A percentile compares a stretch with the other conserved stretches of the same genome.
phyloP scores from a whole-genome alignment of 768 basidiomycete genomes.

The Lactarius evosmus region DNA sequence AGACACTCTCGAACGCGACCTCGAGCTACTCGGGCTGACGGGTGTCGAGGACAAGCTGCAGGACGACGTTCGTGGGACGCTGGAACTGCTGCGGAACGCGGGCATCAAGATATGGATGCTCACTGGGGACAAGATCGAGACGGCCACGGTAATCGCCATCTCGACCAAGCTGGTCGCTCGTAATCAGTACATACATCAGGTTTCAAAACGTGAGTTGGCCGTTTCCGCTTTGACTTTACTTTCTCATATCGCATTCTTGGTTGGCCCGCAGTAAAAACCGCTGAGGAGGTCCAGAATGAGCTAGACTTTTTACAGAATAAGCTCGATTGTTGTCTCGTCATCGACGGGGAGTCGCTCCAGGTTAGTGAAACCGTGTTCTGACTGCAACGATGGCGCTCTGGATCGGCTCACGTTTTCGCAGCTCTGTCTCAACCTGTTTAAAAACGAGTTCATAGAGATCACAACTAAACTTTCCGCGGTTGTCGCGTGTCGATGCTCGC shows the following conservation, averaged over 20 bases:
- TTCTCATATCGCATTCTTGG: slow-evolving; percentile 10
- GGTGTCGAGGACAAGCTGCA: slow-evolving; percentile 99
- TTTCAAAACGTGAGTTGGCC: slow-evolving; percentile 71
- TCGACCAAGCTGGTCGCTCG: slow-evolving; percentile 94
- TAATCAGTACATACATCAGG: slow-evolving; percentile 96
- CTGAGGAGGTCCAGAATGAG: slow-evolving; percentile 79
- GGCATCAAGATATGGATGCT: slow-evolving; percentile 99
- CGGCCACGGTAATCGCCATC: slow-evolving; percentile 96
- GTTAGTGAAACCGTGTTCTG: slow-evolving; percentile 39
- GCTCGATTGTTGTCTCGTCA: slow-evolving; percentile 95
- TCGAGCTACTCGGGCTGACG: slow-evolving; percentile 90
- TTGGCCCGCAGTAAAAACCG: slow-evolving; percentile 64
- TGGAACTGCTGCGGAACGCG: slow-evolving; percentile 91
- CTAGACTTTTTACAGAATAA: slow-evolving; percentile 94
- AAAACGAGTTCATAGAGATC: slow-evolving; percentile 93
- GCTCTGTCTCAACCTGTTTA: slow-evolving; percentile 89
- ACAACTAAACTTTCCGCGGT: slow-evolving; percentile 95
- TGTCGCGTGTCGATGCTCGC: slow-evolving; percentile 96
- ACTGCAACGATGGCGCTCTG: neutral
- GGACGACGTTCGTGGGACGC: slow-evolving; percentile 91
- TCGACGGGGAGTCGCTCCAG: slow-evolving; percentile 95
- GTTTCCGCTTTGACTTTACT: slow-evolving; percentile 22
- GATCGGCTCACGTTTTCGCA: slow-evolving; percentile 34
- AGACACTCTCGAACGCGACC: slow-evolving; percentile 77
- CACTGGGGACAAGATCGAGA: slow-evolving; percentile 99